Conservation (phyloP, 352 stramenopile species). For the Phytophthora meadii region DNA sequence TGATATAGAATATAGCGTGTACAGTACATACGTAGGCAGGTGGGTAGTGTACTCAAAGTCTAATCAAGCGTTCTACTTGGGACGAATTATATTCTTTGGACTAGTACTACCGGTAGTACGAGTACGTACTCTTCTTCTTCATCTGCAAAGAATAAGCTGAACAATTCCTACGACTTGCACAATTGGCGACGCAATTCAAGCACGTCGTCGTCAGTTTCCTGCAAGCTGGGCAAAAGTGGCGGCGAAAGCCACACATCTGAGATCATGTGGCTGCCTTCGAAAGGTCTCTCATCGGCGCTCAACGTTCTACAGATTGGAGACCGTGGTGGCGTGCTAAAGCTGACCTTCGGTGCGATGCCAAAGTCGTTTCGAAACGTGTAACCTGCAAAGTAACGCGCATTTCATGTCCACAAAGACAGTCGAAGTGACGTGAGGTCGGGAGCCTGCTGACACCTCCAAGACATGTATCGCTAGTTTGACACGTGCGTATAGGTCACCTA, state of each 20-base stretch:
- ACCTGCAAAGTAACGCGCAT: background rate
- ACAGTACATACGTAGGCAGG: no score
- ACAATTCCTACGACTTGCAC: constrained; percentile 7
- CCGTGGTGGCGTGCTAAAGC: background rate
- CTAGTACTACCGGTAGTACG: no score
- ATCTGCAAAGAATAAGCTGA: background rate
- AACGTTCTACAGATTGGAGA: constrained; percentile 7
- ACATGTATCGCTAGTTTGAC: constrained; percentile 17
- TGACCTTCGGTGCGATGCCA: constrained; percentile 14
- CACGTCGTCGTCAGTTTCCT: constrained; percentile 32
- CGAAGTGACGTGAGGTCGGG: background rate
- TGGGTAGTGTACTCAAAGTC: no score
- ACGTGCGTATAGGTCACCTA: constrained; percentile 21
- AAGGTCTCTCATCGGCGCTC: background rate
- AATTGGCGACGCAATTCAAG: constrained; percentile 16
- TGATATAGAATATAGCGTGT: no score
- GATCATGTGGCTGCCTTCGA: constrained; percentile 30
- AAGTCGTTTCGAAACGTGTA: constrained; percentile 7
- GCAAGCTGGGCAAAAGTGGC: constrained; percentile 3
- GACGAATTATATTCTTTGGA: no score
- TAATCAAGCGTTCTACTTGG: no score
- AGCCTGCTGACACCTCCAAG: background rate
- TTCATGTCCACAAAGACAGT: constrained; percentile 18
- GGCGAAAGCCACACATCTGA: constrained; percentile 19
- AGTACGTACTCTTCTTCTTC: no score